A percentile compares a stretch with the other conserved stretches of the same genome.
Conservation (phyloP, 169 alveolate species). For the Plasmodium adleri region DNA sequence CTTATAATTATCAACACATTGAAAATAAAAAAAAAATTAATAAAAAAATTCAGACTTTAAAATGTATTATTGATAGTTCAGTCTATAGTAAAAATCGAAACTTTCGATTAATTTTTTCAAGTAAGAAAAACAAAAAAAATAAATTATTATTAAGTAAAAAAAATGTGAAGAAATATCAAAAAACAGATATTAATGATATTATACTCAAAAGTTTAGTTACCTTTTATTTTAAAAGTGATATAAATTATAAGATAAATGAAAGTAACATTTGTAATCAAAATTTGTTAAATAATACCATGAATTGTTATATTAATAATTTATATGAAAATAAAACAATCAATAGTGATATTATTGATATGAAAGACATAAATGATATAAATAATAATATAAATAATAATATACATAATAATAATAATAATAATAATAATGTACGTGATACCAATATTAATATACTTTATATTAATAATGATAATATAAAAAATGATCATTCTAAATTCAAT, state of each 20-base stretch:
- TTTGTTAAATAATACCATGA: no score
- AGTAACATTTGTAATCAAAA: slow-evolving; percentile 2
- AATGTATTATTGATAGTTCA: slow-evolving; percentile 68
- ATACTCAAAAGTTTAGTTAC: slow-evolving; percentile 63
- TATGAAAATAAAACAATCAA: background rate
- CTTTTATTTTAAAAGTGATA: slow-evolving; percentile 24
- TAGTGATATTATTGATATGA: background rate
- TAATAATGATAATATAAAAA: no score
- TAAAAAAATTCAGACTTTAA: slow-evolving; percentile 11
- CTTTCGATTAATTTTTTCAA: slow-evolving; percentile 75
- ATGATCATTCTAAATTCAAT: no score
- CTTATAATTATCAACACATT: background rate
- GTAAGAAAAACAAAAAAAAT: slow-evolving; percentile 70
- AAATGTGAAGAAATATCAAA: slow-evolving; percentile 44
- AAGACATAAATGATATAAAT: background rate
- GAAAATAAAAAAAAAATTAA: background rate
- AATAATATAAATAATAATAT: background rate
- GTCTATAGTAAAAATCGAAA: slow-evolving; percentile 75
- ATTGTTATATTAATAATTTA: no score
- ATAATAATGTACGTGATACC: background rate
- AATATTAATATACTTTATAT: no score
- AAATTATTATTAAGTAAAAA: slow-evolving; percentile 38
- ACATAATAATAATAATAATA: background rate
- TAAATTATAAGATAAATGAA: slow-evolving; percentile 30
- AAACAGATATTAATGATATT: slow-evolving; percentile 27